Conservation (phyloP, 208 protist species). For the Porcisia deanei region DNA sequence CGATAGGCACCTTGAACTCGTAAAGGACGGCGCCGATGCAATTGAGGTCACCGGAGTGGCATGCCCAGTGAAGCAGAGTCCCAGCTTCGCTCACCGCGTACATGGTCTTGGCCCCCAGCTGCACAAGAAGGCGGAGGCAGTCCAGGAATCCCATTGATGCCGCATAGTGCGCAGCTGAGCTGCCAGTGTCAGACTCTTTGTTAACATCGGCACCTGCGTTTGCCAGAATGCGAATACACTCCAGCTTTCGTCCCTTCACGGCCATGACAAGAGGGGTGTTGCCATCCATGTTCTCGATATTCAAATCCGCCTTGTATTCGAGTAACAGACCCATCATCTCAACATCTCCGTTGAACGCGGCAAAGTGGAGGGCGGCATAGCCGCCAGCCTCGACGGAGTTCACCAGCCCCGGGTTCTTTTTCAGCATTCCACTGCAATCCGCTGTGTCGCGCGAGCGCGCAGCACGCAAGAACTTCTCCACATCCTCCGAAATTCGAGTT, state of each 20-base stretch:
- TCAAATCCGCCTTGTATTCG: conserved; percentile 49
- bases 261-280: conserved; percentile 88
- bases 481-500: conserved; percentile 75
- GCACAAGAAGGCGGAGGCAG: conserved; percentile 60
- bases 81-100: conserved; percentile 63
- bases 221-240: conserved; percentile 59
- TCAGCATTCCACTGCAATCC: conserved; percentile 55
- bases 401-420: conserved; percentile 56
- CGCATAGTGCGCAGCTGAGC: conserved; percentile 79
- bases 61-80: conserved; percentile 87
- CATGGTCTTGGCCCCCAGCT: conserved; percentile 56
- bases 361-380: conserved; percentile 88
- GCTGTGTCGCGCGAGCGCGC: conserved; percentile 54
- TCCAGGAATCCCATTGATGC: conserved; percentile 78
- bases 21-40: conserved; percentile 80
- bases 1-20: conserved; percentile 74
- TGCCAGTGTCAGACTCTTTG: conserved; percentile 49
- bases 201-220: conserved; percentile 77
- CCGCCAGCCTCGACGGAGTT: conserved; percentile 80
- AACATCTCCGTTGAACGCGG: conserved; percentile 82
- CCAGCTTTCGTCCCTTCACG: conserved; percentile 68
- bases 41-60: conserved; percentile 76
- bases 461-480: conserved; percentile 82
- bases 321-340: conserved; percentile 75
- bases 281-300: conserved; percentile 82